Percentiles rank a stretch among this genome's conserved stretches.
Evolutionary conservation across 257 asterid species (phyloP).

Genomic region (Nicotiana undulata): DNA sequence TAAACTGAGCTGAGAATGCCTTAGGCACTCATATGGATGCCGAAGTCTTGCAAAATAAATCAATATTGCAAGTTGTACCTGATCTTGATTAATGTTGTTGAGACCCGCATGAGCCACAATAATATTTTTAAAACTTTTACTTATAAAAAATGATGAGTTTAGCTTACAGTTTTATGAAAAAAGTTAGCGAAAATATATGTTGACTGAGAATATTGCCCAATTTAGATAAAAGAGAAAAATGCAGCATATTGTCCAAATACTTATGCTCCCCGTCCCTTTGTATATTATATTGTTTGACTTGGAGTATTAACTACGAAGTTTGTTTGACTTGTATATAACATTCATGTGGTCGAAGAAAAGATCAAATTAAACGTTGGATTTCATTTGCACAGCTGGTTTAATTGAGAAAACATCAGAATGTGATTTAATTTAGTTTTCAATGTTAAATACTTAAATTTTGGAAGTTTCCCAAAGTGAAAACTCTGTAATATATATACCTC

Average conservation of each 20-base stretch:
- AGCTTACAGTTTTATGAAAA: neutral
- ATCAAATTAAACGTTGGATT: neutral
- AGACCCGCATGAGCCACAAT: neutral
- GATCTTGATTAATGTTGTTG: neutral
- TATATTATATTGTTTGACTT: neutral
- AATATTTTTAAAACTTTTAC: neutral
- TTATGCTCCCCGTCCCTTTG: neutral
- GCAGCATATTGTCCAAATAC: neutral
- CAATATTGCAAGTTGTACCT: neutral
- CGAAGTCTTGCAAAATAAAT: neutral
- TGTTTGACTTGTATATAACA: neutral
- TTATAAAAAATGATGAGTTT: neutral
- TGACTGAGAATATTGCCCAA: neutral
- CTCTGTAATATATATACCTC: neutral
- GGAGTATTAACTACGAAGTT: neutral
- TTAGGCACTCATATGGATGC: neutral
- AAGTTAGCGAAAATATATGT: neutral
- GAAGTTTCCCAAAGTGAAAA: neutral
- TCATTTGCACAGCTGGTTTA: neutral
- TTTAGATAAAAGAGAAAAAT: neutral
- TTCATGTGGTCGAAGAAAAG: slow-evolving; percentile 1
- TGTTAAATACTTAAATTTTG: neutral
- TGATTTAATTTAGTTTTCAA: neutral
- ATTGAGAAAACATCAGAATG: neutral
- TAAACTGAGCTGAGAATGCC: neutral